Evolutionary conservation across 345 rosid species (phyloP).

Genomic region (Populus ilicifolia): DNA sequence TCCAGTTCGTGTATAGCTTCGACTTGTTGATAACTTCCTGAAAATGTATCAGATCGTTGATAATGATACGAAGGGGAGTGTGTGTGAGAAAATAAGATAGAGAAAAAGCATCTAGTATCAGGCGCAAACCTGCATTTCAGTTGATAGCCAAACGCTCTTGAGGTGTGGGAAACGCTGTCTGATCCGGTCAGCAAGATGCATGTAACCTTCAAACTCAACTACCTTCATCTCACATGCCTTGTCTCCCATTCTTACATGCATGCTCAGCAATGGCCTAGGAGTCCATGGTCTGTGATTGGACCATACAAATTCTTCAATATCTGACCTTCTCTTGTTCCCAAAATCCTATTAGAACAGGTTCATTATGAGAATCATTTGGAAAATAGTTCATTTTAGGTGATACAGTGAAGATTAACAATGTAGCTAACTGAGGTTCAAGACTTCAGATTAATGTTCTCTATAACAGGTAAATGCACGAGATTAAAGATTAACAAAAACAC

Average conservation of each 20-base stretch:
- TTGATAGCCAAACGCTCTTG: constrained; percentile 76
- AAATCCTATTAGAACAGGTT: constrained; percentile 27
- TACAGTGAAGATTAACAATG: neutral
- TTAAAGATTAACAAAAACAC: constrained; percentile 18
- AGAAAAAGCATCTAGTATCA: neutral
- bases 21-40: constrained; percentile 70
- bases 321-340: constrained; percentile 30
- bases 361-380: neutral
- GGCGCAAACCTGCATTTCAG: constrained; percentile 73
- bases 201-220: constrained; percentile 59
- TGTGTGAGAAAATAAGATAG: neutral
- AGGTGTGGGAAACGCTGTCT: constrained; percentile 64
- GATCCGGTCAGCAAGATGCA: constrained; percentile 61
- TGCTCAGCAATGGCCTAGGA: constrained; percentile 83
- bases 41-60: neutral
- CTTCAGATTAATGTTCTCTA: neutral
- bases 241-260: constrained; percentile 99
- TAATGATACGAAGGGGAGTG: neutral
- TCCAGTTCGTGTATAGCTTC: constrained; percentile 47
- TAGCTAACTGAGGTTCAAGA: neutral
- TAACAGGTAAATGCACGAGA: neutral
- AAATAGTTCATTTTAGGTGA: neutral
- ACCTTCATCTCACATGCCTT: constrained; percentile 95
- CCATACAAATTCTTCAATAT: constrained; percentile 75
- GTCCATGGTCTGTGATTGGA: constrained; percentile 77